Evolutionary conservation across 2,329 filamentous ascomycete genomes (phyloP).

Genomic region (Penicillium sp.): DNA sequence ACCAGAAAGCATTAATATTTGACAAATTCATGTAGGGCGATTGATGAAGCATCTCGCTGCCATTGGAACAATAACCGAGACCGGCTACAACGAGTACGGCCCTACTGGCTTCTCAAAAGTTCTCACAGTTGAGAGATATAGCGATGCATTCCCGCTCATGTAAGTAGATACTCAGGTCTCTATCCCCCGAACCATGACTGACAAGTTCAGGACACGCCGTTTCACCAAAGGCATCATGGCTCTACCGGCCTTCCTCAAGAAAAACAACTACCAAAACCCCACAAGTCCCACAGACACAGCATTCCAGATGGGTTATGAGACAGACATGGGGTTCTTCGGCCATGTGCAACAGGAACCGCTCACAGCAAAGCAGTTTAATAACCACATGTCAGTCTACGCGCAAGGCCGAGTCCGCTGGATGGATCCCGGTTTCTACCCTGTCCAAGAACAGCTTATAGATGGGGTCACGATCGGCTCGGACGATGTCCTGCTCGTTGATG

Average conservation of each 20-base stretch:
- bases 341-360: conserved; percentile 19
- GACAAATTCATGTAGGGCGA: conserved; percentile 16
- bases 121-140: neutral
- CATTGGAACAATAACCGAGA: conserved; percentile 32
- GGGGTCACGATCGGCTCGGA: conserved; percentile 2
- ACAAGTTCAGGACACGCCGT: conserved; percentile 6
- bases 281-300: conserved; percentile 19
- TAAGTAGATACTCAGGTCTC: neutral
- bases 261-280: conserved; percentile 24
- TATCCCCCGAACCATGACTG: neutral
- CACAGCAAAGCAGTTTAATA: conserved; percentile 19
- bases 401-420: conserved; percentile 23
- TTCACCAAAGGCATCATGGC: conserved; percentile 17
- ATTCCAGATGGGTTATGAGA: conserved; percentile 25
- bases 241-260: conserved; percentile 23
- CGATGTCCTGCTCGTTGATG: conserved; percentile 39
- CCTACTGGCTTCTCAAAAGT: conserved; percentile 28
- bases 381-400: conserved; percentile 20
- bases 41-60: conserved; percentile 34
- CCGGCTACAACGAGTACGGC: conserved; percentile 29
- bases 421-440: conserved; percentile 27
- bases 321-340: conserved; percentile 26
- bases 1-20: neutral
- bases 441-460: conserved; percentile 18
- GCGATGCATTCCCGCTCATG: neutral